Conservation (phyloP, 345 rosid species). For the Euclidium syriacum region DNA sequence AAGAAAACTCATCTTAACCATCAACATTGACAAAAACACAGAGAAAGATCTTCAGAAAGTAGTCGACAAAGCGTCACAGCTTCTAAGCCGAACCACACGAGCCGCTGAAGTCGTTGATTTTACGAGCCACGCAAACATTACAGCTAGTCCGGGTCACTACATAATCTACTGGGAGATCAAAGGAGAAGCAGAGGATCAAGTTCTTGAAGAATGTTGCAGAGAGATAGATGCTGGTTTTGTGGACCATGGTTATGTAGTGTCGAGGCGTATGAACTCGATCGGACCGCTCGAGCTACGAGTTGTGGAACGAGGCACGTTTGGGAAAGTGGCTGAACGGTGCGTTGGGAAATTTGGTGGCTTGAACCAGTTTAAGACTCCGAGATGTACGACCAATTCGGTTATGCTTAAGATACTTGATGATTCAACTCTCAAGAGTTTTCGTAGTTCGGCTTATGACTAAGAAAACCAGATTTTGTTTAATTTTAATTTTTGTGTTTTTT, state of each 20-base stretch:
- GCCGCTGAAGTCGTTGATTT: slow-evolving; percentile 84
- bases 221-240: slow-evolving; percentile 75
- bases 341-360: slow-evolving; percentile 72
- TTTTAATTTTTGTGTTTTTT: slow-evolving; percentile 4
- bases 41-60: slow-evolving; percentile 86
- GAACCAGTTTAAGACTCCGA: slow-evolving; percentile 94
- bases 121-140: slow-evolving; percentile 72
- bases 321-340: slow-evolving; percentile 65
- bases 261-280: slow-evolving; percentile 65
- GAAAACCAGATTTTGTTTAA: background rate
- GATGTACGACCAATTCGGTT: slow-evolving; percentile 68
- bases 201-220: slow-evolving; percentile 61
- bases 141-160: slow-evolving; percentile 71
- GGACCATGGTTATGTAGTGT: slow-evolving; percentile 80
- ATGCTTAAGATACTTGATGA: slow-evolving; percentile 59
- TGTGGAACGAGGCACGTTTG: slow-evolving; percentile 68
- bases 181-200: slow-evolving; percentile 66
- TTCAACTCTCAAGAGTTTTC: slow-evolving; percentile 49
- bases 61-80: slow-evolving; percentile 59
- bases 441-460: slow-evolving; percentile 57
- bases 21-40: slow-evolving; percentile 95
- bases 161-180: slow-evolving; percentile 84
- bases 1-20: slow-evolving; percentile 66
- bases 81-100: slow-evolving; percentile 34
- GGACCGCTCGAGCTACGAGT: slow-evolving; percentile 85